Percentiles rank a stretch among this genome's conserved stretches.
Conservation (phyloP, 352 stramenopile species). For the Pythium aquatile region DNA sequence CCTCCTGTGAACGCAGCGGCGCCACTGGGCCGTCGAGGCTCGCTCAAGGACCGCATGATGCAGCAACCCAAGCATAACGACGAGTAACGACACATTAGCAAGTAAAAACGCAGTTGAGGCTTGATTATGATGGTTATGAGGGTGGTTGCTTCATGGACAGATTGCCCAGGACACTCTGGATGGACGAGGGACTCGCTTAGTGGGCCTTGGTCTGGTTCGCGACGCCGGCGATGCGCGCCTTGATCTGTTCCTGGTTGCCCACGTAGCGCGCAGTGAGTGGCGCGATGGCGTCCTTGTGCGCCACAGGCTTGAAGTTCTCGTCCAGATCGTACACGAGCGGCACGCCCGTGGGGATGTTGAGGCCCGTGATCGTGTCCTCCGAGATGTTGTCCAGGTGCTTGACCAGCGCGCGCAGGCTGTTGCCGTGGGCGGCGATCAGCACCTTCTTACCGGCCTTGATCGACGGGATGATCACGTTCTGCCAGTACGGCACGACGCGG, state of each 20-base stretch:
- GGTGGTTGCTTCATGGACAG: neutral
- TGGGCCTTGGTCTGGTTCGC: conserved; percentile 95
- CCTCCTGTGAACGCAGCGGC: neutral
- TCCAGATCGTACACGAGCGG: conserved; percentile 98
- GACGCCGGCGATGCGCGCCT: conserved; percentile 94
- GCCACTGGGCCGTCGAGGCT: conserved; percentile 11
- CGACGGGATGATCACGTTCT: conserved; percentile 92
- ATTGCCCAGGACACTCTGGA: neutral
- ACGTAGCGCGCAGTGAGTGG: conserved; percentile 80
- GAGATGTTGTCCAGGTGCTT: conserved; percentile 98
- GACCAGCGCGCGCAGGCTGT: conserved; percentile 97
- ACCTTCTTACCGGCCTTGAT: conserved; percentile 96
- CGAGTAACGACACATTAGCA: neutral
- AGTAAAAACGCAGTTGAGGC: neutral
- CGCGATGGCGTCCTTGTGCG: conserved; percentile 90
- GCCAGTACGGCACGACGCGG: conserved; percentile 95
- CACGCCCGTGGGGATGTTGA: conserved; percentile 97
- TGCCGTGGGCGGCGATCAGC: conserved; percentile 97
- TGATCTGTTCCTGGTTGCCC: conserved; percentile 97
- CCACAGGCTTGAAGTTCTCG: conserved; percentile 96
- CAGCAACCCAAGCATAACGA: conserved; percentile 11
- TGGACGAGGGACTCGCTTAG: conserved; percentile 21
- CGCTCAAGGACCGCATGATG: conserved; percentile 23
- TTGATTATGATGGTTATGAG: neutral
- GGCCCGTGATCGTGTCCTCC: conserved; percentile 94